Percentiles rank a stretch among this genome's conserved stretches.
Evolutionary conservation across 495 filamentous ascomycete genomes (phyloP).

Genomic region (Copromyces sp.): DNA sequence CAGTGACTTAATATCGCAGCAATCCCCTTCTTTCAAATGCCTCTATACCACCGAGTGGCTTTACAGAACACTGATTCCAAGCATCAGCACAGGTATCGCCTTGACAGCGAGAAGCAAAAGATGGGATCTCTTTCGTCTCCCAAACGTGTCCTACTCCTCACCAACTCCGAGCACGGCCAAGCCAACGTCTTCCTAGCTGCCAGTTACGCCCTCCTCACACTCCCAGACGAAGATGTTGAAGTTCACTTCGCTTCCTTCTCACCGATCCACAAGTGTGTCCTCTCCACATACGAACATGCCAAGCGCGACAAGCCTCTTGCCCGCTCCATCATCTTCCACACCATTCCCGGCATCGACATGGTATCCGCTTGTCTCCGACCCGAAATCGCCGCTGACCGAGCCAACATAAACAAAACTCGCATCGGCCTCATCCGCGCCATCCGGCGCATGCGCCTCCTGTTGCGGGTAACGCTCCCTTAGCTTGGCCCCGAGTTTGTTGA

Average conservation of each 20-base stretch:
- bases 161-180: constrained; percentile 47
- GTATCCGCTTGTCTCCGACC: constrained; percentile 28
- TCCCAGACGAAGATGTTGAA: constrained; percentile 25
- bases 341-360: constrained; percentile 34
- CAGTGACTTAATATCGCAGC: background rate
- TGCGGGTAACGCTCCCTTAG: constrained; percentile 27
- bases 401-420: background rate
- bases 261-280: constrained; percentile 20
- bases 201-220: constrained; percentile 37
- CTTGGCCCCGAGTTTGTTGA: constrained; percentile 38
- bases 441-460: constrained; percentile 19
- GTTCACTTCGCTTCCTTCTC: constrained; percentile 46
- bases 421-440: constrained; percentile 21
- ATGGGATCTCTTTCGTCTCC: constrained; percentile 13
- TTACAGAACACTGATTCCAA: background rate
- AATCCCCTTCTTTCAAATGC: background rate
- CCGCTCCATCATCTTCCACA: constrained; percentile 23
- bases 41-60: background rate
- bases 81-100: background rate
- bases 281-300: constrained; percentile 9
- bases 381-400: constrained; percentile 5
- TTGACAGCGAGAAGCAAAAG: background rate
- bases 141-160: constrained; percentile 37
- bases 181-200: constrained; percentile 46
- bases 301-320: constrained; percentile 18